Evolutionary conservation across 139 green algal species (phyloP).

Genomic region (Parachlorella kessleri): DNA sequence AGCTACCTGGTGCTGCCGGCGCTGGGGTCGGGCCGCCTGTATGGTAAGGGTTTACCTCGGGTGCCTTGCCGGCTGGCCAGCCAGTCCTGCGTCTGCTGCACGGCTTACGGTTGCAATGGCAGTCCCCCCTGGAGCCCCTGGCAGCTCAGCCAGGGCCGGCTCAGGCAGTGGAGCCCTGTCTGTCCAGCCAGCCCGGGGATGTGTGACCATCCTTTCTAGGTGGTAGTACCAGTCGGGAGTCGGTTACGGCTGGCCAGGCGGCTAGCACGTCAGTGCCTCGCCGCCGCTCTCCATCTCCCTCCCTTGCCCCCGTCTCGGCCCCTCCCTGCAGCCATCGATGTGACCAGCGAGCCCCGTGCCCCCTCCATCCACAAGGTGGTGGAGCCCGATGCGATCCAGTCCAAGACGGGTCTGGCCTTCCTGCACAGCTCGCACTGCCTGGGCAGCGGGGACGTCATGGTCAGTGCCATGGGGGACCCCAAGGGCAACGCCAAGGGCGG

Average conservation of each 20-base stretch:
- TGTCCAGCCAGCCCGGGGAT: too few relatives aligned
- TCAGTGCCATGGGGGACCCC: constrained; percentile 66
- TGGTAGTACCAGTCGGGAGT: too few relatives aligned
- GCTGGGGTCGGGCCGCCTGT: constrained; percentile 37
- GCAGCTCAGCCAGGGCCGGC: too few relatives aligned
- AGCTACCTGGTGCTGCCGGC: constrained; percentile 70
- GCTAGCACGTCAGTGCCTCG: too few relatives aligned
- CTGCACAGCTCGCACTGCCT: constrained; percentile 80
- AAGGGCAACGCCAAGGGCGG: constrained; percentile 60
- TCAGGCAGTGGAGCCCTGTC: too few relatives aligned
- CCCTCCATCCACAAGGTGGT: constrained; percentile 59
- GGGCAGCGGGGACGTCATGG: constrained; percentile 39
- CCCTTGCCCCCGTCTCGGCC: not conserved
- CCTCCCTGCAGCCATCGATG: constrained; percentile 57
- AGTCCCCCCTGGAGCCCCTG: too few relatives aligned
- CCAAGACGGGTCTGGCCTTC: constrained; percentile 50
- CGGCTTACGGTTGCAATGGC: too few relatives aligned
- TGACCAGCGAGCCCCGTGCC: constrained; percentile 50
- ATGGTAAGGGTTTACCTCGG: constrained; percentile 33
- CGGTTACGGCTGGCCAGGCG: too few relatives aligned
- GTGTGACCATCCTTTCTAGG: too few relatives aligned
- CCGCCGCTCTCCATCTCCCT: too few relatives aligned
- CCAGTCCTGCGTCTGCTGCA: too few relatives aligned
- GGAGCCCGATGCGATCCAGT: constrained; percentile 59
- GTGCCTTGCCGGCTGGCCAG: too few relatives aligned